phyloP scores from a whole-genome alignment of 306 rosid genomes.

The Delonix regia region DNA sequence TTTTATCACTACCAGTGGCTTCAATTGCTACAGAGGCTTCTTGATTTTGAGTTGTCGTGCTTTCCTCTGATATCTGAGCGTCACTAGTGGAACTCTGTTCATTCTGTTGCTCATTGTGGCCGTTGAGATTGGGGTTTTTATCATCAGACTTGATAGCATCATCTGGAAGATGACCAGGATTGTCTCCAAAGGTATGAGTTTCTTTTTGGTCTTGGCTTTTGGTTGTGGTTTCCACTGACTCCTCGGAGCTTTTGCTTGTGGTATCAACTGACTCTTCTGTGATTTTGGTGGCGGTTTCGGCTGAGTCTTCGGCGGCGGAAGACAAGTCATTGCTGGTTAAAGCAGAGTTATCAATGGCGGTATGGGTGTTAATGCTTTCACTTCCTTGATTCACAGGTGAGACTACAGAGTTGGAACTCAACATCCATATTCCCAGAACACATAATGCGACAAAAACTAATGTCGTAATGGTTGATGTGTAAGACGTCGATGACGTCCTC shows the following conservation, averaged over 20 bases:
- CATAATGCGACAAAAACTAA: conserved; percentile 61
- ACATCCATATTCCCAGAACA: conserved; percentile 73
- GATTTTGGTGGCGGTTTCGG: neutral
- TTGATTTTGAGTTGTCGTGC: conserved; percentile 22
- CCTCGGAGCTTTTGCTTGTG: neutral
- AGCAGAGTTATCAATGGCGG: conserved; percentile 15
- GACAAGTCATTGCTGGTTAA: conserved; percentile 14
- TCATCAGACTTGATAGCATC: conserved; percentile 69
- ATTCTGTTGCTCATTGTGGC: conserved; percentile 4
- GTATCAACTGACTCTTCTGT: conserved; percentile 4
- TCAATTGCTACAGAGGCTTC: conserved; percentile 9
- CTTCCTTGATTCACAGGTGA: conserved; percentile 28
- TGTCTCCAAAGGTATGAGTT: conserved; percentile 54
- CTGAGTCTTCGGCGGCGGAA: conserved; percentile 15
- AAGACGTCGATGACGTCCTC: conserved; percentile 60
- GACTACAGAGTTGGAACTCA: conserved; percentile 51
- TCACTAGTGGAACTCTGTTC: conserved; percentile 12
- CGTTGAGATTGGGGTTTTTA: neutral
- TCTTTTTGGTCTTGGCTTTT: conserved; percentile 34
- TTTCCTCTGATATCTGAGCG: conserved; percentile 46
- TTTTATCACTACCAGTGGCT: neutral
- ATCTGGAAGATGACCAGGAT: conserved; percentile 74
- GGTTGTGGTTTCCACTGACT: neutral
- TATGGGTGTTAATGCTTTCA: conserved; percentile 30
- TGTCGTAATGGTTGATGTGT: conserved; percentile 61